Base-by-base conservation (phyloP, 2,329 filamentous ascomycete species). In the Colletotrichum gloeosporioides region DNA sequence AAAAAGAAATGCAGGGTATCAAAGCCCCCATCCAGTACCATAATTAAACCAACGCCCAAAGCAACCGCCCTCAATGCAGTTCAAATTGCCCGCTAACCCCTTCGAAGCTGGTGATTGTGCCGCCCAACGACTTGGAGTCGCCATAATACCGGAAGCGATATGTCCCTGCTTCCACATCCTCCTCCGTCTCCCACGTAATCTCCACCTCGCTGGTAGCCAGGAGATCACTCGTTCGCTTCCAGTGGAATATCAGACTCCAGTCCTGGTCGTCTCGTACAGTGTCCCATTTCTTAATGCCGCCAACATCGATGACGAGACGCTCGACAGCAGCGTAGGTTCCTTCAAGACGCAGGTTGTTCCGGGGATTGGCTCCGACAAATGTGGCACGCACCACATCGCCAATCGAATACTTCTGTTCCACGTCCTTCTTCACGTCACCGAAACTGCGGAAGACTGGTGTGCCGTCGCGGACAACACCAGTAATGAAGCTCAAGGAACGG, bases 311-410 rank as follows among this genome's bases (percentile, higher is more conserved):
- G 18, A 89, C 83, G 27, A 90, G 86, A 79, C 88, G 88, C 87
- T 98, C 95, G 0, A 98, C 91, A 0, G 93, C 91, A 0, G 94
- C 94, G 82, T 93, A 98, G 0, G 94, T 98, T 15, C 89, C 89
- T 81, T 95, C 96, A 2, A 95, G 91, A 4, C 92, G 91, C 59
- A 98, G 89, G 77, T 98, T 94, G 83, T 98, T 98, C 66, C 96
- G 90, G 10, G 96, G 96, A 81, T 98, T 98, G 6, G 96, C 96
- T 22, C 94, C 96, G 1, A 96, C 90, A 82, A 98, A 98, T 0
- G 88, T 92, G 0, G 90, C 94, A 6, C 85, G 90, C 32, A 95
- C 90, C 0, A 87, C 87, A 10, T 90, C 88, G 4, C 95, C 95
- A 3, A 87, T 85, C 0, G 82, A 68, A 79, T 94, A 95, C 0